Evolutionary conservation across 495 filamentous ascomycete species (phyloP), one percentile per base, ranked within the genome.

Genomic region (Trichoderma gamsii): DNA sequence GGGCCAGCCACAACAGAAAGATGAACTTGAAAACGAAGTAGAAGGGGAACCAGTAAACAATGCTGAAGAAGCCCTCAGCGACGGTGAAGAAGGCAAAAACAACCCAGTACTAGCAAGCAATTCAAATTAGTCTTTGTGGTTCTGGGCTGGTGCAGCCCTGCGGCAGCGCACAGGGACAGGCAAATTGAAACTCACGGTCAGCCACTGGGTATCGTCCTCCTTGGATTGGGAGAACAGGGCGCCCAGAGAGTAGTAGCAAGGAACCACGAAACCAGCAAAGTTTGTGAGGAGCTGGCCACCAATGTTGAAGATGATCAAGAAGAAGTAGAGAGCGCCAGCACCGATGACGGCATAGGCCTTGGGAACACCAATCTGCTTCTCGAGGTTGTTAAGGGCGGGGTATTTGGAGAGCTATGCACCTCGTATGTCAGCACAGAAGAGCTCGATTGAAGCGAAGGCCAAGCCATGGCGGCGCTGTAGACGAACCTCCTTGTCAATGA

Each of bases 11-110:
- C 75, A 99, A 87, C 73, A 97, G 82, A 75, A 97, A 87, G 75
- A 92, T 85, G 76, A 99, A 97, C 84, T 99, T 99, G 89, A 98
- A 98, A 81, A 93, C 95, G 82, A 92, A 99, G 88, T 99, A 99
- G 86, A 99, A 99, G 74, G 95, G 95, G 85, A 99, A 94, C 95
- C 95, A 99, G 86, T 99, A 99, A 59, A 96, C 91, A 69, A 96
- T 93, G 79, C 84, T 95, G 76, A 99, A 82, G 67, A 90, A 86
- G 75, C 92, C 96, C 87, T 99, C 95, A 78, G 97, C 72, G 41
- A 97, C 92, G 67, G 91, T 93, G 81, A 97, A 87, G 82, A 96
- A 92, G 69, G 92, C 87, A 76, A 92, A 98, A 44, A 96, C 91
- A 69, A 99, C 92, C 95, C 95, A 99, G 84, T 99, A 98, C 92